phyloP scores from a whole-genome alignment of 306 rosid genomes.

The Prunus mume region DNA sequence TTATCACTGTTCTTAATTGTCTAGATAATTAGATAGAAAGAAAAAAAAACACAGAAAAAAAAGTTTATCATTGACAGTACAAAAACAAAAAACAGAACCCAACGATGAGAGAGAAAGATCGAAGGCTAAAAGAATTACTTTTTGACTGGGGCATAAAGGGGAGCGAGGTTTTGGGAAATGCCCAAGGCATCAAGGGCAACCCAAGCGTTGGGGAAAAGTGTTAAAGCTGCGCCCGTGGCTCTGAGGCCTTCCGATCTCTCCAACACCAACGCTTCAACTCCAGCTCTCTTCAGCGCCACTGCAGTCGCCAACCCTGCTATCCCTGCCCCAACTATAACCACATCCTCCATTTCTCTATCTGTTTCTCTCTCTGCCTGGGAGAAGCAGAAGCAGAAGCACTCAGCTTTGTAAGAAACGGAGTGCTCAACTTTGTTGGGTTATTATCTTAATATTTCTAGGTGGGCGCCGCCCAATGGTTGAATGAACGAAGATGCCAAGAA shows the following conservation, averaged over 20 bases:
- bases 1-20: too few species aligned
- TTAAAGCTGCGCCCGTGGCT: conserved; percentile 1
- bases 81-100: too few species aligned
- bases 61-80: too few species aligned
- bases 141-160: neutral
- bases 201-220: conserved; percentile 21
- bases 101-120: neutral
- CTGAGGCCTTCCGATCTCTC: conserved; percentile 9
- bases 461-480: too few species aligned
- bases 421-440: too few species aligned
- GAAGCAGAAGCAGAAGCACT: too few species aligned
- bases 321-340: conserved; percentile 19
- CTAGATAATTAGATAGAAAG: too few species aligned
- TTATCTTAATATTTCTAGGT: too few species aligned
- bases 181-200: conserved; percentile 12
- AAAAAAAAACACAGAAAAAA: too few species aligned
- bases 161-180: conserved; percentile 7
- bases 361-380: neutral
- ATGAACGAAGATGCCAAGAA: too few species aligned
- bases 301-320: conserved; percentile 24
- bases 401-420: too few species aligned
- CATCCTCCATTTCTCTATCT: neutral
- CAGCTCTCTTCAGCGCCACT: conserved; percentile 19
- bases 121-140: neutral
- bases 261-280: conserved; percentile 15